These are phyloP conservation scores for Crithidia mellificae DNA, from an alignment of 208 protist genomes.

Conservation along the genomic window DNA sequence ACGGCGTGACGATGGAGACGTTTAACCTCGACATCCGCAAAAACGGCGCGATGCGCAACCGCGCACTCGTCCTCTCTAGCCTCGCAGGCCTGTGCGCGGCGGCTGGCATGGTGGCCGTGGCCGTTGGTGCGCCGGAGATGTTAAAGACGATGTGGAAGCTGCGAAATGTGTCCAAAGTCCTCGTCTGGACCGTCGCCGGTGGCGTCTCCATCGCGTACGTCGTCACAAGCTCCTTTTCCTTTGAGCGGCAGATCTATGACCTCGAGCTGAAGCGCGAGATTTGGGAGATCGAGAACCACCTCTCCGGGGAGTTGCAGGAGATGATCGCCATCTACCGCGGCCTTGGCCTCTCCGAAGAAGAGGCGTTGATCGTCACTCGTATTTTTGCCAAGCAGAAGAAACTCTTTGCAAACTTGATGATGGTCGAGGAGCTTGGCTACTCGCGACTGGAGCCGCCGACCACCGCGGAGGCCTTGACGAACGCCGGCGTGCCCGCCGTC, in stretches of 20 bases:
- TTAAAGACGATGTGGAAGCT: conserved; percentile 15
- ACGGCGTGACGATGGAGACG: conserved; percentile 72
- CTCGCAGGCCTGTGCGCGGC: conserved; percentile 59
- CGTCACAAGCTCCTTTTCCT: conserved; percentile 44
- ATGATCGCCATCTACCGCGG: conserved; percentile 94
- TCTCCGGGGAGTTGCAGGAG: conserved; percentile 89
- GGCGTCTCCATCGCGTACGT: conserved; percentile 55
- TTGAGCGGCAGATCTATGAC: conserved; percentile 80
- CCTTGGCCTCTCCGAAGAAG: conserved; percentile 86
- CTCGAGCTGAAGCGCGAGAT: conserved; percentile 89
- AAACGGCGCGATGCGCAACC: conserved; percentile 82
- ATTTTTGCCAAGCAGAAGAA: conserved; percentile 86
- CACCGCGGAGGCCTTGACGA: conserved; percentile 56
- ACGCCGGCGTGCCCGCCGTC: conserved; percentile 61
- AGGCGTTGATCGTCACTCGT: conserved; percentile 82
- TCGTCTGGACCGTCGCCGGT: conserved; percentile 41
- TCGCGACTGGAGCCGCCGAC: conserved; percentile 75
- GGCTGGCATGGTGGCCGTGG: conserved; percentile 41
- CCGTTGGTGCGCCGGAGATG: conserved; percentile 11
- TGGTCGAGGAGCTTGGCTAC: conserved; percentile 95
- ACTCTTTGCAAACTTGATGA: conserved; percentile 93
- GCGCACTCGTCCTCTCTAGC: conserved; percentile 58
- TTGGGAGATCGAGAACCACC: conserved; percentile 94
- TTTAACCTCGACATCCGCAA: conserved; percentile 88
- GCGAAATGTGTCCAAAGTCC: conserved; percentile 29